phyloP scores from a whole-genome alignment of 148 eudicot genomes.

The Chenopodium quinoa region DNA sequence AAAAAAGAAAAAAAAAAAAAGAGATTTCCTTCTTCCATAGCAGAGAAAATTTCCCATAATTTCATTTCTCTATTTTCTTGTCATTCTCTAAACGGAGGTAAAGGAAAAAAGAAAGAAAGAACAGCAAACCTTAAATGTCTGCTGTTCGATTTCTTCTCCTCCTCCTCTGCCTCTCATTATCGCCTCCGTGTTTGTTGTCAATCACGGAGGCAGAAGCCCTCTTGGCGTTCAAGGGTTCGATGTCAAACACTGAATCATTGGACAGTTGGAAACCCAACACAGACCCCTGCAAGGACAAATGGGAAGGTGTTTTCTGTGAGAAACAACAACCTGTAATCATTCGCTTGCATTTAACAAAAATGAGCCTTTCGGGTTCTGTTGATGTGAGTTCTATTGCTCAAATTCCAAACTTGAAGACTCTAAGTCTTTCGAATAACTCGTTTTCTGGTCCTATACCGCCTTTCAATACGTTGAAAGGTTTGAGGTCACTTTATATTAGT shows the following conservation, averaged over 20 bases:
- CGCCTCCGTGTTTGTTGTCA: slow-evolving; percentile 24
- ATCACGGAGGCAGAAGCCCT: slow-evolving; percentile 36
- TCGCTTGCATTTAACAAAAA: slow-evolving; percentile 33
- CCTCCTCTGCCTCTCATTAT: slow-evolving; percentile 33
- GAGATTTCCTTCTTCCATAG: background rate
- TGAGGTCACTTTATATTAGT: slow-evolving; percentile 41
- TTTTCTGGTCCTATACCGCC: slow-evolving; percentile 49
- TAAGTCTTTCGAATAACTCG: slow-evolving; percentile 42
- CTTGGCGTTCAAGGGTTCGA: slow-evolving; percentile 40
- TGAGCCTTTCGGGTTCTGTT: slow-evolving; percentile 41
- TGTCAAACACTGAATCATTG: slow-evolving; percentile 27
- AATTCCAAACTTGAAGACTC: slow-evolving; percentile 26
- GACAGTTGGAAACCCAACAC: slow-evolving; percentile 37
- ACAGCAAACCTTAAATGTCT: slow-evolving; percentile 33
- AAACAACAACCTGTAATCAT: slow-evolving; percentile 24
- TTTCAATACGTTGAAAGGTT: slow-evolving; percentile 32
- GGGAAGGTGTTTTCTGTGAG: slow-evolving; percentile 49
- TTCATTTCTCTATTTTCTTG: background rate
- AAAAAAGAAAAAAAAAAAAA: background rate
- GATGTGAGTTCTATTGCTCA: slow-evolving; percentile 30
- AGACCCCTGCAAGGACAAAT: slow-evolving; percentile 43
- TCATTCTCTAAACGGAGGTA: background rate
- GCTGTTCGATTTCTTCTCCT: slow-evolving; percentile 41
- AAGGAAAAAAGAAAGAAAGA: background rate
- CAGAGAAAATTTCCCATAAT: background rate